These are phyloP conservation scores for Nitzschia sp. DNA, from an alignment of 108 stramenopile genomes.

Conservation along the genomic window DNA sequence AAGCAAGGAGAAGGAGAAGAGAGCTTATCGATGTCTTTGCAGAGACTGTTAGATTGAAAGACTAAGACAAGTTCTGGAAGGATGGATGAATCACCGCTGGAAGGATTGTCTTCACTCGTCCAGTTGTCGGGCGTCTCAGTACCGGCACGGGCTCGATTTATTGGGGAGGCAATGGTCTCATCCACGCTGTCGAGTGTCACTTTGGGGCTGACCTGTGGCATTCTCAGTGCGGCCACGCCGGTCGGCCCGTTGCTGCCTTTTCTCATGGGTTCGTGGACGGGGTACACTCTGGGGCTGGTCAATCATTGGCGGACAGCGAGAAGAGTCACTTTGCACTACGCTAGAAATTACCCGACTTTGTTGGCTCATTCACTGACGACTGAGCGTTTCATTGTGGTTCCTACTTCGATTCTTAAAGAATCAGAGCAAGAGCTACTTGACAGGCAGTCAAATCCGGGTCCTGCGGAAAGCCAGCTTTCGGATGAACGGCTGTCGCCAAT, in stretches of 20 bases:
- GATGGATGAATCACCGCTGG: slow-evolving; percentile 12
- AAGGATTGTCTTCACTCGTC: slow-evolving; percentile 36
- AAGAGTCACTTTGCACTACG: slow-evolving; percentile 11
- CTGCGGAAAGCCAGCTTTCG: background rate
- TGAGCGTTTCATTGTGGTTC: slow-evolving; percentile 3
- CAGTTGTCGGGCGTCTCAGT: slow-evolving; percentile 31
- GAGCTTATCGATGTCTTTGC: no score
- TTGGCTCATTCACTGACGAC: slow-evolving; percentile 34
- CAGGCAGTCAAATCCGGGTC: background rate
- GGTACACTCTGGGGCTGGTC: slow-evolving; percentile 37
- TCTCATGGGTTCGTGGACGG: slow-evolving; percentile 39
- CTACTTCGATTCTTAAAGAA: slow-evolving; percentile 7
- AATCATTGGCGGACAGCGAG: slow-evolving; percentile 21
- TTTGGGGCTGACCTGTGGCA: slow-evolving; percentile 36
- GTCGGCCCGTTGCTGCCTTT: slow-evolving; percentile 49
- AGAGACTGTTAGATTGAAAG: background rate
- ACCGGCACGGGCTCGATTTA: slow-evolving; percentile 41
- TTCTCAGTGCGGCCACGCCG: slow-evolving; percentile 22
- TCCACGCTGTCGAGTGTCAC: slow-evolving; percentile 25
- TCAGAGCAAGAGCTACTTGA: background rate
- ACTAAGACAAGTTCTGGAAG: background rate
- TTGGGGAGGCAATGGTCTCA: slow-evolving; percentile 30
- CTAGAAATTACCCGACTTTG: slow-evolving; percentile 36
- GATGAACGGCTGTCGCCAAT: background rate
- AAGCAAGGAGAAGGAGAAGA: no score